A percentile compares a stretch with the other conserved stretches of the same genome.
Evolutionary conservation across 805 yeast species (phyloP).

Genomic region (Teunomyces kruisii): DNA sequence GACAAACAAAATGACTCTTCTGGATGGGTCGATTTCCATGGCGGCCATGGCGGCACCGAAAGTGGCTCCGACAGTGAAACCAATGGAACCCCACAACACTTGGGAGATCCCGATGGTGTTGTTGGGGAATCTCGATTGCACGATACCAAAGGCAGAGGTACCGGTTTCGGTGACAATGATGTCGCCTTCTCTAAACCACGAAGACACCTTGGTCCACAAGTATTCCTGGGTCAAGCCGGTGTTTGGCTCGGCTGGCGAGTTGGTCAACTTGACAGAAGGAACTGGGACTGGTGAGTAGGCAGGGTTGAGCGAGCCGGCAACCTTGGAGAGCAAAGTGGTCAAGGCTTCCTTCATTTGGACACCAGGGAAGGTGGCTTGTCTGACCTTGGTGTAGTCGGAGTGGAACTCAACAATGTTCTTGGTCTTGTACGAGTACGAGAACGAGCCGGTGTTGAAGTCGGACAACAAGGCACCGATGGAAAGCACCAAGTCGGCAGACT

Average conservation of each 20-base stretch:
- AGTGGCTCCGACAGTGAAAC: slow-evolving; percentile 35
- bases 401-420: slow-evolving; percentile 33
- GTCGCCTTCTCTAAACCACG: slow-evolving; percentile 32
- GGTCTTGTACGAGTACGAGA: slow-evolving; percentile 31
- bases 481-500: slow-evolving; percentile 26
- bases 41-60: slow-evolving; percentile 37
- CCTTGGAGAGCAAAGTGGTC: slow-evolving; percentile 16
- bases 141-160: slow-evolving; percentile 35
- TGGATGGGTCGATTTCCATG: slow-evolving; percentile 27
- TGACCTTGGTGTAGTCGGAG: slow-evolving; percentile 32
- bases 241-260: slow-evolving; percentile 12
- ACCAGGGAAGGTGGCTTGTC: slow-evolving; percentile 30
- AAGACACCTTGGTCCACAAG: slow-evolving; percentile 29
- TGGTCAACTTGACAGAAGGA: slow-evolving; percentile 14
- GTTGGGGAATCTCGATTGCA: slow-evolving; percentile 31
- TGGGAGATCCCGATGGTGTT: slow-evolving; percentile 33
- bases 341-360: slow-evolving; percentile 31
- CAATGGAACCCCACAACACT: slow-evolving; percentile 38
- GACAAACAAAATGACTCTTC: slow-evolving; percentile 20
- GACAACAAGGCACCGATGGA: slow-evolving; percentile 30
- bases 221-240: slow-evolving; percentile 25
- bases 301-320: slow-evolving; percentile 12
- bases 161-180: slow-evolving; percentile 36
- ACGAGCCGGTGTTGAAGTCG: slow-evolving; percentile 33
- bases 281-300: slow-evolving; percentile 20